Evolutionary conservation across 2,329 filamentous ascomycete species (phyloP).

Genomic region (Stagonosporopsis tanaceti): DNA sequence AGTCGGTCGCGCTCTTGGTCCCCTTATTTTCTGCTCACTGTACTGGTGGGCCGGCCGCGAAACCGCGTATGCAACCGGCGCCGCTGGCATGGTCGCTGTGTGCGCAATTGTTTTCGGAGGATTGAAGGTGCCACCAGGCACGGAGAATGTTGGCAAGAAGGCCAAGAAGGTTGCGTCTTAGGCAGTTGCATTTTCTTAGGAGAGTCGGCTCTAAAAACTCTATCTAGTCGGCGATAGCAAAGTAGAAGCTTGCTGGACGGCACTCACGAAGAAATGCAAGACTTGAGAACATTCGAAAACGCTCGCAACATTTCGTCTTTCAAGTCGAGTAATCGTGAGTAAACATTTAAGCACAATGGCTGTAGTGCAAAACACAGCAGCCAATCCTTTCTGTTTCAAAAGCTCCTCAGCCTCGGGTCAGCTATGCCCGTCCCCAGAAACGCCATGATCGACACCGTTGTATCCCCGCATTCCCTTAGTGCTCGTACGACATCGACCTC

Average conservation of each 20-base stretch:
- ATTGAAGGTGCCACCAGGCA: conserved; percentile 69
- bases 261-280: neutral
- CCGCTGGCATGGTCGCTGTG: conserved; percentile 80
- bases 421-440: conserved; percentile 12
- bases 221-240: neutral
- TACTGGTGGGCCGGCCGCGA: conserved; percentile 99
- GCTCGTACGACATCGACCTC: conserved; percentile 28
- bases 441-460: conserved; percentile 10
- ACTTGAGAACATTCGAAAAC: neutral
- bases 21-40: conserved; percentile 88
- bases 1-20: conserved; percentile 84
- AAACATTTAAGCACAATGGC: neutral
- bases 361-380: too few relatives aligned
- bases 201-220: too few relatives aligned
- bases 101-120: conserved; percentile 73
- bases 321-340: neutral
- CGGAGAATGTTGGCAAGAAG: conserved; percentile 42
- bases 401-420: conserved; percentile 12
- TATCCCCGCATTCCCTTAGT: conserved; percentile 27
- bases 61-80: conserved; percentile 82
- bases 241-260: neutral
- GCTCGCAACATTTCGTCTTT: neutral
- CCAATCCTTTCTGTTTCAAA: neutral
- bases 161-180: conserved; percentile 21
- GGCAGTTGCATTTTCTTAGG: neutral